These are phyloP conservation scores for Parietaria judaica DNA, from an alignment of 306 rosid species.

Conservation along the genomic window DNA sequence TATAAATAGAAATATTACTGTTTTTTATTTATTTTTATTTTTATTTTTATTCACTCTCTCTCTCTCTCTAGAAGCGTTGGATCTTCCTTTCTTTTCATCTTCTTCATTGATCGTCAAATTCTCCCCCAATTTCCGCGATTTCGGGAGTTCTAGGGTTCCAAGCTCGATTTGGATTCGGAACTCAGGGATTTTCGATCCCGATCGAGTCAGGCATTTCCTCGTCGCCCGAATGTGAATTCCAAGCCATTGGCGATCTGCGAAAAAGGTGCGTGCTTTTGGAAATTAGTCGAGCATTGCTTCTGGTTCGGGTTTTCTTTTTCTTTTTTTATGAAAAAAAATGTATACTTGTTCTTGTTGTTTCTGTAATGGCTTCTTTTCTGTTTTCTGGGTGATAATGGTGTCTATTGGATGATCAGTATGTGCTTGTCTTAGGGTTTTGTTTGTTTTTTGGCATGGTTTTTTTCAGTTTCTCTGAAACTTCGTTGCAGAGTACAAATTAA, in stretches of 20 bases:
- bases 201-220: not conserved
- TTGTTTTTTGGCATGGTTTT: not conserved
- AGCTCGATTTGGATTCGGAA: slow-evolving; percentile 18
- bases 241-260: slow-evolving; percentile 22
- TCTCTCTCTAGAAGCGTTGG: no score
- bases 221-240: slow-evolving; percentile 13
- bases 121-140: slow-evolving; percentile 31
- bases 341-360: not conserved
- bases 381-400: slow-evolving; percentile 7
- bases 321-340: not conserved
- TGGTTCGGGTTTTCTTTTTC: not conserved
- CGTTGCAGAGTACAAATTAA: not conserved
- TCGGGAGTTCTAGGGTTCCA: slow-evolving; percentile 56
- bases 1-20: not conserved
- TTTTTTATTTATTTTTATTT: not conserved
- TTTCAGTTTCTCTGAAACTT: not conserved
- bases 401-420: not conserved
- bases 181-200: slow-evolving; percentile 1
- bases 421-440: not conserved
- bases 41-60: no score
- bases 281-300: not conserved
- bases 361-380: not conserved
- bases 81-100: not conserved
- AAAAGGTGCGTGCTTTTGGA: slow-evolving; percentile 27
- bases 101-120: not conserved